Percentiles rank a stretch among this genome's conserved stretches.
Evolutionary conservation across 2,329 filamentous ascomycete species (phyloP).

Genomic region (Colletotrichum costaricense): DNA sequence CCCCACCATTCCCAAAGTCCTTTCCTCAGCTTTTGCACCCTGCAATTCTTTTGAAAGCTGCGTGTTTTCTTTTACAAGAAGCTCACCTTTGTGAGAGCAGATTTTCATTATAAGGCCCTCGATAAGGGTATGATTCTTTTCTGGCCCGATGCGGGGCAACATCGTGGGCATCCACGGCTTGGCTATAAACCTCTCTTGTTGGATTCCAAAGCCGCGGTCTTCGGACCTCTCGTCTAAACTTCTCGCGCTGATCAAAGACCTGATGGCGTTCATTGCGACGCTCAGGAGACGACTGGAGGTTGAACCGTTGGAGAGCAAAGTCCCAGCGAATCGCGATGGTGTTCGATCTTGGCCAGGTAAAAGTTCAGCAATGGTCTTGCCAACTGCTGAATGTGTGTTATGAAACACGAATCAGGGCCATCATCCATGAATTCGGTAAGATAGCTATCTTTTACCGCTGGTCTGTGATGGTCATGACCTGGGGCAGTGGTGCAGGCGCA

Average conservation of each 20-base stretch:
- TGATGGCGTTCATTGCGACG: neutral
- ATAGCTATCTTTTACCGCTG: constrained; percentile 10
- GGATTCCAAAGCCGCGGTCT: neutral
- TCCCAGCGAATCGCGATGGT: neutral
- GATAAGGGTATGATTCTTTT: neutral
- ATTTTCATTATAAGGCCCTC: neutral
- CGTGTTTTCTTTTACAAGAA: neutral
- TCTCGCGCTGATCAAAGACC: neutral
- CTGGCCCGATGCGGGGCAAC: neutral
- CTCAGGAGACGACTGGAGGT: neutral
- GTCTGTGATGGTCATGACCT: constrained; percentile 38
- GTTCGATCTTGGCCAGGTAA: neutral
- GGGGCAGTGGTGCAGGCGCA: constrained; percentile 47
- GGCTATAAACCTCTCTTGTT: neutral
- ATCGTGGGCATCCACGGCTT: neutral
- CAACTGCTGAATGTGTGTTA: neutral
- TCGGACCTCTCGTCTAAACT: neutral
- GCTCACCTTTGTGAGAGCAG: neutral
- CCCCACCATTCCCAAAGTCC: neutral
- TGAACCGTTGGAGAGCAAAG: neutral
- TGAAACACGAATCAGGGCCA: neutral
- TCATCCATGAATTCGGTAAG: neutral
- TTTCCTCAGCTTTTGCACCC: neutral
- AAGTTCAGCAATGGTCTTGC: neutral
- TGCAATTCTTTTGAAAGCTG: neutral